phyloP scores from a whole-genome alignment of 331 rosid genomes.

The Dryas integrifolia region DNA sequence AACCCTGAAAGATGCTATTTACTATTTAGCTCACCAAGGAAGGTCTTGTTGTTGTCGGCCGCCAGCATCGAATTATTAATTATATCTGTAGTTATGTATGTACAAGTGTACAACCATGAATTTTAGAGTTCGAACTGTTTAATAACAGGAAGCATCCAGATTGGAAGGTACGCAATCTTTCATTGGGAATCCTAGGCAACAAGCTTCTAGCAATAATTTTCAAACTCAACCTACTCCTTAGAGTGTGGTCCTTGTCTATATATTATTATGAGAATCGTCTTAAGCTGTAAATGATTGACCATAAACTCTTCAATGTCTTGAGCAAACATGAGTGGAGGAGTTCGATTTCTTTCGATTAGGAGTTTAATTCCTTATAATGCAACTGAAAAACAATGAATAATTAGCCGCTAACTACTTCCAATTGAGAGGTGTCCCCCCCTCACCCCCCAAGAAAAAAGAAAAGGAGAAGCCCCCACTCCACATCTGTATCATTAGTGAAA shows the following conservation, averaged over 20 bases:
- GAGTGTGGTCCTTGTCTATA: constrained; percentile 9
- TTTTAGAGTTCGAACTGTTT: constrained; percentile 1
- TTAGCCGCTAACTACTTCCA: too few species aligned
- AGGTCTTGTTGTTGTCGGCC: background rate
- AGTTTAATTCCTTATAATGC: too few species aligned
- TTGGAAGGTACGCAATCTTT: constrained; percentile 11
- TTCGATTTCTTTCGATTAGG: too few species aligned
- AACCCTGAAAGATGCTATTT: background rate
- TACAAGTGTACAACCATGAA: background rate
- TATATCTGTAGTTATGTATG: background rate
- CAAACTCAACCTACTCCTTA: constrained; percentile 20
- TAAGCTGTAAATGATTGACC: background rate
- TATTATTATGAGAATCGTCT: constrained; percentile 11
- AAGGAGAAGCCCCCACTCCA: too few species aligned
- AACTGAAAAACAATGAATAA: too few species aligned
- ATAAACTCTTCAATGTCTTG: background rate
- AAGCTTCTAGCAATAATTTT: constrained; percentile 11
- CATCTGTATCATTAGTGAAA: background rate
- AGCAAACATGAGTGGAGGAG: background rate
- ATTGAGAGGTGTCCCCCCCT: background rate
- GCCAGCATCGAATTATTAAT: background rate
- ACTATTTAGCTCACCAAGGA: background rate
- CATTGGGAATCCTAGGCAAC: background rate
- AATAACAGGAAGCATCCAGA: background rate
- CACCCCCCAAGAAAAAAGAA: background rate